These are phyloP conservation scores for Raddia guianensis DNA, from an alignment of 176 grass and related monocot genomes.

Conservation along the genomic window DNA sequence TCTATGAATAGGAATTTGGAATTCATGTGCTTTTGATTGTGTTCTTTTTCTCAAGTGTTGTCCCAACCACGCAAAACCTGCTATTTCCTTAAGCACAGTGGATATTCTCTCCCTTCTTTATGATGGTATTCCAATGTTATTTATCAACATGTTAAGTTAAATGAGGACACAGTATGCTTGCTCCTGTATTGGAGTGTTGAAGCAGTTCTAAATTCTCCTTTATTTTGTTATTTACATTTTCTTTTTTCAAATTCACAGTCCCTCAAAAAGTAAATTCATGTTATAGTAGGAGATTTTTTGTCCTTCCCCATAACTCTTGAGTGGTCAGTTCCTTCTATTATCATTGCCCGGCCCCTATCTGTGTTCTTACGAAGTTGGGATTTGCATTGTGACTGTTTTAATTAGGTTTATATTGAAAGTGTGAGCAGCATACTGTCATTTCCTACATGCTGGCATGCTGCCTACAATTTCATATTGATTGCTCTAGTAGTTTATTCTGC, in stretches of 20 bases:
- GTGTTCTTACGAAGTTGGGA: background rate
- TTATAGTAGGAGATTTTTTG: background rate
- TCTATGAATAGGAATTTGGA: background rate
- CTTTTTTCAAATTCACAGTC: background rate
- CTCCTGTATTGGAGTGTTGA: background rate
- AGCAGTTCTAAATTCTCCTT: background rate
- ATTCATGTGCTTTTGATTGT: background rate
- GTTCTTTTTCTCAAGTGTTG: background rate
- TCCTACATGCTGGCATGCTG: background rate
- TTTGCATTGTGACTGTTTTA: background rate
- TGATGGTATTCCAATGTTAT: background rate
- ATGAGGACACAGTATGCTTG: background rate
- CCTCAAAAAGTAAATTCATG: background rate
- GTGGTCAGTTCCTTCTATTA: background rate
- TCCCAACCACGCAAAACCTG: background rate
- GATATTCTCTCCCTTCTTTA: background rate
- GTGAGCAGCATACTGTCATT: background rate
- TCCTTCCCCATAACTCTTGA: background rate
- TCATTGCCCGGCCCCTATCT: background rate
- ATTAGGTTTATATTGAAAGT: constrained; percentile 16
- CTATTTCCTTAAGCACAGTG: background rate
- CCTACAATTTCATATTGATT: background rate
- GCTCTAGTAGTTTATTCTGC: background rate
- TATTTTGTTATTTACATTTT: background rate
- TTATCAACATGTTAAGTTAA: background rate